A percentile compares a stretch with the other conserved stretches of the same genome.
phyloP scores from a whole-genome alignment of 2,329 filamentous ascomycete genomes.

The Cytospora piceae region DNA sequence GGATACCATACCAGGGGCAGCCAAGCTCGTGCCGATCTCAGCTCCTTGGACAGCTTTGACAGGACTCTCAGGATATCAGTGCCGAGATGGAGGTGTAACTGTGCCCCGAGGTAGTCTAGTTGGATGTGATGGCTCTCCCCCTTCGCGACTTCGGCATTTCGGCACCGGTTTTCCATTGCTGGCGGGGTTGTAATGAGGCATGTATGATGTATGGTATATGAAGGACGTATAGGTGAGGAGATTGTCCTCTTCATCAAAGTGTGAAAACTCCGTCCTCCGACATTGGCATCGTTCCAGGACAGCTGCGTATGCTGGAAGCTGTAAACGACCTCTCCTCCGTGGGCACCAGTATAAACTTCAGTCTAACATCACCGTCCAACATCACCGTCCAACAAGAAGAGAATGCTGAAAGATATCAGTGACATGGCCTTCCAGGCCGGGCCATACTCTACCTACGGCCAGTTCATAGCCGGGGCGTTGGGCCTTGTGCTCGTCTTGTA shows the following conservation, averaged over 20 bases:
- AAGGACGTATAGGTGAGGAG: not conserved
- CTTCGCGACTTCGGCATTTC: not conserved
- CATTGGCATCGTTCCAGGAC: not conserved
- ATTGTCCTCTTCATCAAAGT: not conserved
- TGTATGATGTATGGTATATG: not conserved
- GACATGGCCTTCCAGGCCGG: conserved; percentile 15
- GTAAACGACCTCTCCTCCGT: not conserved
- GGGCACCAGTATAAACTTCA: not conserved
- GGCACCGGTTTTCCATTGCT: not conserved
- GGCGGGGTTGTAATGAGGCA: not conserved
- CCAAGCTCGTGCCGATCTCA: too few species aligned
- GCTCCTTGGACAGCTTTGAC: not conserved
- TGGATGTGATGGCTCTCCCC: not conserved
- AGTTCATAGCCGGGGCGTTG: not conserved
- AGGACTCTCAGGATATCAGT: not conserved
- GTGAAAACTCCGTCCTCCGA: too few species aligned
- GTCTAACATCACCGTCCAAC: not conserved
- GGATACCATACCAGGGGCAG: not conserved
- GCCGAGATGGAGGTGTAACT: not conserved
- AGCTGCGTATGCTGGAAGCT: not conserved
- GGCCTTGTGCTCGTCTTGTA: conserved; percentile 5
- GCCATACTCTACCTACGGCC: conserved; percentile 2
- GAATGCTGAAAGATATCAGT: conserved; percentile 8
- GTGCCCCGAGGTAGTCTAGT: not conserved
- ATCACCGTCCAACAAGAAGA: not conserved